Evolutionary conservation across 805 yeast genomes (phyloP).

Genomic region (Kluyveromyces starmeri): DNA sequence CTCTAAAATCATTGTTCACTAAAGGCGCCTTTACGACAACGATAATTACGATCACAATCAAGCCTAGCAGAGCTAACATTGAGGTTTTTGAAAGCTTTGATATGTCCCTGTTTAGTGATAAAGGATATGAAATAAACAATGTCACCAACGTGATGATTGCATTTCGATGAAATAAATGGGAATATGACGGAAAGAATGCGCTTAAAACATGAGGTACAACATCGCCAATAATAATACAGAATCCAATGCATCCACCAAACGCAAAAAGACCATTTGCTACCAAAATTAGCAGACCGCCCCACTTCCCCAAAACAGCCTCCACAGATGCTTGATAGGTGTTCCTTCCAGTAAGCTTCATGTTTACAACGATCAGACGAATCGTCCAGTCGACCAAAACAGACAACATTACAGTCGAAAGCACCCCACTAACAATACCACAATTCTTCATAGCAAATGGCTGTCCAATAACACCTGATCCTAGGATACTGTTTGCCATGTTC

Average conservation of each 20-base stretch:
- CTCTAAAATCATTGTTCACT: conserved; percentile 39
- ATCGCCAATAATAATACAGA: conserved; percentile 90
- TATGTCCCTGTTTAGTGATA: conserved; percentile 72
- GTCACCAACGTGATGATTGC: conserved; percentile 65
- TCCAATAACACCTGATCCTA: conserved; percentile 95
- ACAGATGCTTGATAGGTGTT: conserved; percentile 82
- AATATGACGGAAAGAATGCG: conserved; percentile 45
- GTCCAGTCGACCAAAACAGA: conserved; percentile 87
- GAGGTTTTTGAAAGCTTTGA: conserved; percentile 81
- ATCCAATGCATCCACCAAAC: conserved; percentile 89
- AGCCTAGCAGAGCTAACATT: conserved; percentile 76
- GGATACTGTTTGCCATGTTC: conserved; percentile 93
- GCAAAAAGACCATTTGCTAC: conserved; percentile 83
- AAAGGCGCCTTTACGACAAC: conserved; percentile 70
- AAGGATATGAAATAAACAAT: conserved; percentile 67
- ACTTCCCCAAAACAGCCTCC: conserved; percentile 62
- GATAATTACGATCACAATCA: conserved; percentile 67
- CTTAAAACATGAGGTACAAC: conserved; percentile 84
- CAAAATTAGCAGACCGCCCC: conserved; percentile 60
- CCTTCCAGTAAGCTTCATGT: conserved; percentile 69
- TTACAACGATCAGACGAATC: conserved; percentile 64
- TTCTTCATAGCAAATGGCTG: conserved; percentile 83
- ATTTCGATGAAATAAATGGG: conserved; percentile 48
- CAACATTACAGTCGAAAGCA: conserved; percentile 47
- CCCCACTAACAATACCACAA: conserved; percentile 70